phyloP scores from a whole-genome alignment of 345 rosid genomes.

The Erodium maritimum region DNA sequence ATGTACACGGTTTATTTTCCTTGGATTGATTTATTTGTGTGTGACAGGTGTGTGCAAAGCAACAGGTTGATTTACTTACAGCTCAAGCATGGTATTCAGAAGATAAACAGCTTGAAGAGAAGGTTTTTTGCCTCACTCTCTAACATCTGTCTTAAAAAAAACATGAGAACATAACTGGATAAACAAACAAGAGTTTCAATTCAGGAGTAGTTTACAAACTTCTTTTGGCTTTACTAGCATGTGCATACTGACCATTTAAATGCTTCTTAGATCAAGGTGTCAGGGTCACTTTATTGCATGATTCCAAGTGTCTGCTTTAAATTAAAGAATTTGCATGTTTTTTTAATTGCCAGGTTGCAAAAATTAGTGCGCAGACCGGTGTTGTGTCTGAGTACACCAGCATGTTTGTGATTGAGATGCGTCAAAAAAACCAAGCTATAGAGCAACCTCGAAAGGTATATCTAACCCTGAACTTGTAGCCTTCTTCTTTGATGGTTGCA shows the following conservation, averaged over 20 bases:
- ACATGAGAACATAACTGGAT: not conserved
- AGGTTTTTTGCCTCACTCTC: conserved; percentile 31
- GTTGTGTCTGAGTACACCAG: conserved; percentile 61
- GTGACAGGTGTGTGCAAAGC: conserved; percentile 53
- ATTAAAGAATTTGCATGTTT: not conserved
- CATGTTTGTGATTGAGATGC: conserved; percentile 44
- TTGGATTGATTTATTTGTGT: too few relatives aligned
- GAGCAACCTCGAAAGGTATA: conserved; percentile 8
- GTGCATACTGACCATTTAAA: too few relatives aligned
- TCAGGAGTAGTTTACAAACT: too few relatives aligned
- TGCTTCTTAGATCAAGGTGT: too few relatives aligned
- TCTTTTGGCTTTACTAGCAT: too few relatives aligned
- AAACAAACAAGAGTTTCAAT: too few relatives aligned
- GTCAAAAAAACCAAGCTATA: conserved; percentile 22
- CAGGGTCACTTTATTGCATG: too few relatives aligned
- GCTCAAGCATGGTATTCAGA: conserved; percentile 82
- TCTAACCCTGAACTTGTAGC: too few relatives aligned
- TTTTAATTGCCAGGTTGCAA: conserved; percentile 40
- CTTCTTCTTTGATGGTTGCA: too few relatives aligned
- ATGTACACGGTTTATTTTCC: too few relatives aligned
- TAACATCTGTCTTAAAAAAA: not conserved
- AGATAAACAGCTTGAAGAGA: conserved; percentile 52
- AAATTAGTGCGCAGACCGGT: conserved; percentile 49
- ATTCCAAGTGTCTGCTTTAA: too few relatives aligned
- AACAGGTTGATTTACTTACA: conserved; percentile 64